phyloP scores from a whole-genome alignment of 2,329 filamentous ascomycete species.

The Gaeumannomyces tritici region DNA sequence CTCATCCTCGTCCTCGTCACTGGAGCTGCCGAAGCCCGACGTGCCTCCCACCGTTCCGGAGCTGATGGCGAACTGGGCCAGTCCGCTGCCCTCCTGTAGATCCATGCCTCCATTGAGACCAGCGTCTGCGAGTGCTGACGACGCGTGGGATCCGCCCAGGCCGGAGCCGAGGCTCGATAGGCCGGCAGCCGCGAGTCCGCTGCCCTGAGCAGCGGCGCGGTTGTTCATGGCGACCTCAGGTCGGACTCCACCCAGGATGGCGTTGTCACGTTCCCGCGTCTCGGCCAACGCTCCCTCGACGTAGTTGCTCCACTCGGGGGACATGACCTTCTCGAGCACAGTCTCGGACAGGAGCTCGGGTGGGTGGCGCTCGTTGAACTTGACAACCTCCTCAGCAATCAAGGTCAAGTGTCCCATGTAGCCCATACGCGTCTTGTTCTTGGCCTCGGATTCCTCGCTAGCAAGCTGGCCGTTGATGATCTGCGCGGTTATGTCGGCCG shows the following conservation, averaged over 20 bases:
- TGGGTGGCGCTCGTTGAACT: constrained; percentile 91
- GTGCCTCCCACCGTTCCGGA: constrained; percentile 49
- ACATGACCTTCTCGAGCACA: constrained; percentile 82
- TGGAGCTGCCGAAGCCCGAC: constrained; percentile 91
- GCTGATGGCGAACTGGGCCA: constrained; percentile 53
- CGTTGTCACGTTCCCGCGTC: constrained; percentile 91
- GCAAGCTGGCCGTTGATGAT: constrained; percentile 85
- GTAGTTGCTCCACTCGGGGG: constrained; percentile 86
- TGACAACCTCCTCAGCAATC: constrained; percentile 96
- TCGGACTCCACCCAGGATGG: constrained; percentile 90
- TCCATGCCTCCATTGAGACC: constrained; percentile 72
- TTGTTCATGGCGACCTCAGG: constrained; percentile 83
- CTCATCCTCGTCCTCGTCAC: constrained; percentile 92
- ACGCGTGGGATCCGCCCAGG: constrained; percentile 27
- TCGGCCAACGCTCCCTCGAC: constrained; percentile 89
- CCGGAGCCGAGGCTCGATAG: constrained; percentile 32
- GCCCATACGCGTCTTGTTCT: constrained; percentile 82
- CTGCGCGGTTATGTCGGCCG: constrained; percentile 77
- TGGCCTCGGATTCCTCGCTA: constrained; percentile 76
- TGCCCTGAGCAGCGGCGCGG: constrained; percentile 40
- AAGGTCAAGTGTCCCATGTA: constrained; percentile 98
- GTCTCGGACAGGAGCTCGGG: constrained; percentile 76
- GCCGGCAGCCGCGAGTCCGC: constrained; percentile 37
- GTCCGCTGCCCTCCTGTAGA: constrained; percentile 54
- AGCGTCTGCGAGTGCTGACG: constrained; percentile 68